Conservation (phyloP, 2,329 filamentous ascomycete species). For the Verticillium dahliae region DNA sequence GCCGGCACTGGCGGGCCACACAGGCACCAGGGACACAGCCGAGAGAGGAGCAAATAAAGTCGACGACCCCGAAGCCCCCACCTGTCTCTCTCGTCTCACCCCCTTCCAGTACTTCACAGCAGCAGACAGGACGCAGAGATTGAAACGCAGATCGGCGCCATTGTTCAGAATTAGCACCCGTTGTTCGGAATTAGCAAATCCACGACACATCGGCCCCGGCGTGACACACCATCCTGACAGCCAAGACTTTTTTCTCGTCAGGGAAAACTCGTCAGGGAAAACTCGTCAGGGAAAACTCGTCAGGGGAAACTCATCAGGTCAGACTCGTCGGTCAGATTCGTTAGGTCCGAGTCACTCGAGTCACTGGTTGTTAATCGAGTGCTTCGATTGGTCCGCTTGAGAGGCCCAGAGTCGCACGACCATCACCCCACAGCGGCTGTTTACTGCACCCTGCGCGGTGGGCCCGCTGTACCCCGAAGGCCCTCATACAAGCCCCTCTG, state of each 20-base stretch:
- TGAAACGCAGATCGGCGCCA: background rate
- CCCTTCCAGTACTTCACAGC: too few species aligned
- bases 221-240: too few species aligned
- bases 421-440: background rate
- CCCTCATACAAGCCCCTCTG: background rate
- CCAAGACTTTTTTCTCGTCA: background rate
- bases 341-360: background rate
- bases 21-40: background rate
- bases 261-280: background rate
- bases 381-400: background rate
- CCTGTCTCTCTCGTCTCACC: too few species aligned
- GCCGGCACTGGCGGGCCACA: background rate
- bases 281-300: background rate
- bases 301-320: background rate
- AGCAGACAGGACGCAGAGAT: background rate
- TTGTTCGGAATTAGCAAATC: background rate
- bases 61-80: background rate
- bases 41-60: background rate
- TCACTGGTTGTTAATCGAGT: background rate
- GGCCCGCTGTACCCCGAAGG: too few species aligned
- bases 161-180: too few species aligned
- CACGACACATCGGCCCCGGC: too few species aligned
- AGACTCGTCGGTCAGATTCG: background rate
- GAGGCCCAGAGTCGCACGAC: background rate
- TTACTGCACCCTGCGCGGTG: background rate